Evolutionary conservation across 2,329 filamentous ascomycete species (phyloP), one percentile per base, ranked within the genome.

Genomic region (Chaetothyriales sp.): DNA sequence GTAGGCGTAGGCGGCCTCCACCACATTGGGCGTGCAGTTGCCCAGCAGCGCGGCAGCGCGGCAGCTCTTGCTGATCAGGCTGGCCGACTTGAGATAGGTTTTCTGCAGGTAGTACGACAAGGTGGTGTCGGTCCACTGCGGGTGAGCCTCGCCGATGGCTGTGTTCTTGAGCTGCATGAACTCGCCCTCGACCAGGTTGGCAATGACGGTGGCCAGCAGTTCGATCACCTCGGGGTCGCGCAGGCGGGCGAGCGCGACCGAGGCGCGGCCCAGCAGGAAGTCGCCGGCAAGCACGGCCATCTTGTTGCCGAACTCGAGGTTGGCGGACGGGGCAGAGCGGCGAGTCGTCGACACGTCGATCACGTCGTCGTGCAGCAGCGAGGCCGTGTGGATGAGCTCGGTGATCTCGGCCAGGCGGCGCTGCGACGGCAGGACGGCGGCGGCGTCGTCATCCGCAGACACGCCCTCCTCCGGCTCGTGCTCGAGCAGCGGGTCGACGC

Each of bases 121-220:
- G 1, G 89, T 86, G 50, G 95, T 86, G 63, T 95, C 87, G 1
- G 85, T 92, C 79, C 86, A 97, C 8, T 77, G 73, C 1, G 90
- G 90, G 60, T 86, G 83, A 58, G 78, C 76, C 73, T 97, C 90
- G 66, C 95, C 90, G 58, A 80, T 77, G 46, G 86, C 86, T 1
- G 92, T 97, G 69, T 98, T 98, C 73, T 95, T 94, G 62, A 98
- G 75, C 73, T 98, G 92, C 92, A 98, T 98, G 73, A 98, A 97
- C 70, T 98, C 92, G 64, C 92, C 92, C 71, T 98, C 92, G 18
- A 98, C 89, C 22, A 98, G 75, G 67, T 98, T 98, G 45, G 92
- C 90, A 61, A 98, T 97, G 44, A 97, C 92, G 0, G 90, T 97
- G 3, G 92, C 89, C 28, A 98, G 74, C 6, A 98, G 77, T 71